These are phyloP conservation scores for Termitomyces sp. DNA, from an alignment of 768 basidiomycete species.

Conservation along the genomic window DNA sequence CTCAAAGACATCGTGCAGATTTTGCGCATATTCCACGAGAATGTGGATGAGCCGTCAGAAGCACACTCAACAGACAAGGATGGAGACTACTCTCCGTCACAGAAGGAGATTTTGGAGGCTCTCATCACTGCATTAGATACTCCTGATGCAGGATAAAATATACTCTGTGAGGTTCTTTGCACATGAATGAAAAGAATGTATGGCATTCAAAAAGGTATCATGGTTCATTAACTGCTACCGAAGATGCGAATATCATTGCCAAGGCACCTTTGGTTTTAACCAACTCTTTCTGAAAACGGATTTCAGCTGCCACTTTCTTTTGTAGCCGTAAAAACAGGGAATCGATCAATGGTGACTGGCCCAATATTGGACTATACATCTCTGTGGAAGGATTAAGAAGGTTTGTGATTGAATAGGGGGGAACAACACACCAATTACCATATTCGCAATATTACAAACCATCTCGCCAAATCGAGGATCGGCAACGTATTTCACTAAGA, in stretches of 20 bases:
- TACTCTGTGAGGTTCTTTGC: neutral
- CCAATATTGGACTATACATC: slow-evolving; percentile 88
- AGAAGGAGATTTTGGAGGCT: slow-evolving; percentile 65
- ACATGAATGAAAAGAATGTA: neutral
- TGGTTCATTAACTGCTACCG: slow-evolving; percentile 22
- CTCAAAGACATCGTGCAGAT: slow-evolving; percentile 70
- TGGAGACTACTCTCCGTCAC: slow-evolving; percentile 43
- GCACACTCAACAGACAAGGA: slow-evolving; percentile 22
- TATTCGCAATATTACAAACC: slow-evolving; percentile 72
- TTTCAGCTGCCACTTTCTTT: slow-evolving; percentile 80
- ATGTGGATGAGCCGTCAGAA: slow-evolving; percentile 56
- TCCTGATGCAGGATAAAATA: slow-evolving; percentile 12
- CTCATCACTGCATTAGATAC: slow-evolving; percentile 59
- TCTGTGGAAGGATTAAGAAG: slow-evolving; percentile 43
- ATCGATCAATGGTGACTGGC: slow-evolving; percentile 92
- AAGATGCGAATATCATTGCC: slow-evolving; percentile 82
- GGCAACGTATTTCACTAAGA: slow-evolving; percentile 79
- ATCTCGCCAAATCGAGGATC: slow-evolving; percentile 93
- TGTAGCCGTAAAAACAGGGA: slow-evolving; percentile 76
- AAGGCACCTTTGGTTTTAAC: slow-evolving; percentile 80
- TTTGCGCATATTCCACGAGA: slow-evolving; percentile 67
- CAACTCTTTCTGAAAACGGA: slow-evolving; percentile 86
- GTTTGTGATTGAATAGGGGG: slow-evolving; percentile 3
- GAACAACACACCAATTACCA: slow-evolving; percentile 73
- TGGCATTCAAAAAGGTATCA: slow-evolving; percentile 4